Base-by-base conservation (phyloP, 2,329 filamentous ascomycete genomes). In the Arthrobotrys sphaeroides region DNA sequence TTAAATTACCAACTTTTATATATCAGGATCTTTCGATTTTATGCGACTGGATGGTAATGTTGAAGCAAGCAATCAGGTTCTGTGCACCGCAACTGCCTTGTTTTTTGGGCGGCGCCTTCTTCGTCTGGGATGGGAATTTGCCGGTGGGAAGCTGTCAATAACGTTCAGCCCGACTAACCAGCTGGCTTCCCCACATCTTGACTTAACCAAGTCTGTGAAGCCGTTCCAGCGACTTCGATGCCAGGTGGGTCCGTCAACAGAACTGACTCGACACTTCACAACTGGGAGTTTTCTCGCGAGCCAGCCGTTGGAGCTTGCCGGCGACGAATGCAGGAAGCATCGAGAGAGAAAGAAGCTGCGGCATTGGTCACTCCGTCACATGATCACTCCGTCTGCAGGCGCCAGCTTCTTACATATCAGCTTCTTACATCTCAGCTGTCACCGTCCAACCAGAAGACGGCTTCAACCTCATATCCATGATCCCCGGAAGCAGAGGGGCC, bases 401-500 rank as follows among this genome's bases (percentile, higher is more conserved):
- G 51, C 51, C 31, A 55, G 38, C 7, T 53, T 22, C 33, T 53
- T 16, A 28, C 49, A 55, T 38, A 24, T 24, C 22, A 24, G 47
- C 24, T 31, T 24, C 49, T 28, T 53, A 16, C 45, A 26, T n/a
- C 31, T 26, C 47, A 10, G 26, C 26, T 36, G 26, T 53, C 36
- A 18, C 16, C 24, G 18, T 12, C 61, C 62, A 67, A 67, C 62
- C 49, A 57, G 38, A 67, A 43, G n/a, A n/a, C n/a, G n/a, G n/a
- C n/a, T n/a, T n/a, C n/a, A n/a, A n/a, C n/a, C n/a, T n/a, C n/a
- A n/a, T n/a, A n/a, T 18, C 49, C 49, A 45, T 55, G 28, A 55
- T 55, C 51, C 51, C 10, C 22, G 47, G 16, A 55, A 16, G 10
- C 28, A 33, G 10, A 24, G 24, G 51, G n/a, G n/a, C n/a, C 51